A percentile compares a stretch with the other conserved stretches of the same genome.
These are phyloP conservation scores for Pichia sp. DNA, from an alignment of 1,139 yeast genomes.

Conservation along the genomic window DNA sequence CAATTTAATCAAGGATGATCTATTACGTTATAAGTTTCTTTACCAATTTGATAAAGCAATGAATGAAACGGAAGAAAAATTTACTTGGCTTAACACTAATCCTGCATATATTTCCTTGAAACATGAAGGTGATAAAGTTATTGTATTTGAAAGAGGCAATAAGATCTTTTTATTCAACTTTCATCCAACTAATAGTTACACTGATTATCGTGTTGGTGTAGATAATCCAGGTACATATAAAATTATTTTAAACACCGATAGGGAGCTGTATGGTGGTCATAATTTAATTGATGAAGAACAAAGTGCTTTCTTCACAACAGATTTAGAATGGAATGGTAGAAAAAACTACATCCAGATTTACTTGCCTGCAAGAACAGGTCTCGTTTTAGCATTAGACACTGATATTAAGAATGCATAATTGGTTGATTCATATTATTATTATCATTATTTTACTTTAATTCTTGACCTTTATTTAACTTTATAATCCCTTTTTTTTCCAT, in stretches of 20 bases:
- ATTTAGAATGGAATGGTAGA: conserved; percentile 76
- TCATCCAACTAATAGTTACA: conserved; percentile 75
- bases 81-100: conserved; percentile 61
- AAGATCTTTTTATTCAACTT: conserved; percentile 81
- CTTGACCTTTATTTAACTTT: too few relatives aligned
- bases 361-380: conserved; percentile 75
- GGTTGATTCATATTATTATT: background rate
- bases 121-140: conserved; percentile 79
- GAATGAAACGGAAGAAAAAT: conserved; percentile 68
- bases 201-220: conserved; percentile 87
- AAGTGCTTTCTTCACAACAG: conserved; percentile 59
- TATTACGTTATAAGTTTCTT: conserved; percentile 72
- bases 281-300: conserved; percentile 55
- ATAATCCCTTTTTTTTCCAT: too few relatives aligned
- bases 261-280: conserved; percentile 73
- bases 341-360: conserved; percentile 73
- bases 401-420: conserved; percentile 1
- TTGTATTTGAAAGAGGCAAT: conserved; percentile 86
- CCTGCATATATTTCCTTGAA: conserved; percentile 85
- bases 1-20: conserved; percentile 71
- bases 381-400: conserved; percentile 52
- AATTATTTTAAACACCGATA: conserved; percentile 72
- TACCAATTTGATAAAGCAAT: conserved; percentile 77
- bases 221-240: conserved; percentile 72
- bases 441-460: background rate